A percentile compares a stretch with the other conserved stretches of the same genome.
phyloP scores from a whole-genome alignment of 108 stramenopile species.

The Nannochloropsis oceanica region DNA sequence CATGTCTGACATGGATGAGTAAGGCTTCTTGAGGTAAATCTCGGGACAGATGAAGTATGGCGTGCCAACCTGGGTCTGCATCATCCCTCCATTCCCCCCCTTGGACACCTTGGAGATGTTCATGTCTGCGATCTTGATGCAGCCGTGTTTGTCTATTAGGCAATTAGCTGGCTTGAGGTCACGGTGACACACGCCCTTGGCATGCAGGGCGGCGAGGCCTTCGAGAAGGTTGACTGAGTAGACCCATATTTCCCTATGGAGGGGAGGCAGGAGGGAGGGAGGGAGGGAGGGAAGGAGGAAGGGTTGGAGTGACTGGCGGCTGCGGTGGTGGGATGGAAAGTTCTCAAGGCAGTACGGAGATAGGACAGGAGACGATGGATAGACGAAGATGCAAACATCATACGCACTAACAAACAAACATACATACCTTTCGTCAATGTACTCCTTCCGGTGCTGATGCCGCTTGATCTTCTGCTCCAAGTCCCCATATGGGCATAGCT shows the following conservation, averaged over 20 bases:
- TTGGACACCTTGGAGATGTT: slow-evolving; percentile 41
- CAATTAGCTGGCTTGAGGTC: slow-evolving; percentile 45
- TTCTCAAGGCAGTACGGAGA: too few relatives aligned
- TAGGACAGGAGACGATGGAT: too few relatives aligned
- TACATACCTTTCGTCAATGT: slow-evolving; percentile 6
- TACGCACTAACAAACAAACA: too few relatives aligned
- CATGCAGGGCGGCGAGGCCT: slow-evolving; percentile 39
- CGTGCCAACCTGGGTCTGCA: slow-evolving; percentile 41
- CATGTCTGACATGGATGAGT: slow-evolving; percentile 41
- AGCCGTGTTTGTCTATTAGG: slow-evolving; percentile 34
- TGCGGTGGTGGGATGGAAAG: too few relatives aligned
- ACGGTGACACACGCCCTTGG: slow-evolving; percentile 32
- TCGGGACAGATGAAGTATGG: slow-evolving; percentile 49
- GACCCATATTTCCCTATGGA: slow-evolving; percentile 18
- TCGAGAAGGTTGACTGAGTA: slow-evolving; percentile 42
- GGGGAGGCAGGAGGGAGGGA: too few relatives aligned
- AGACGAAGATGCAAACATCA: too few relatives aligned
- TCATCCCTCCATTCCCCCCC: slow-evolving; percentile 28
- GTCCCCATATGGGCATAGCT: slow-evolving; percentile 45
- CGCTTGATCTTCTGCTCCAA: slow-evolving; percentile 18
- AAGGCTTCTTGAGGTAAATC: slow-evolving; percentile 40
- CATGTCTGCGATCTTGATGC: slow-evolving; percentile 39
- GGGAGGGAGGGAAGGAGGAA: too few relatives aligned
- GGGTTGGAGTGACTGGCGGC: too few relatives aligned
- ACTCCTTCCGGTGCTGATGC: slow-evolving; percentile 1